Evolutionary conservation across 2,329 filamentous ascomycete species (phyloP).

Genomic region (Neocucurbitaria cava): DNA sequence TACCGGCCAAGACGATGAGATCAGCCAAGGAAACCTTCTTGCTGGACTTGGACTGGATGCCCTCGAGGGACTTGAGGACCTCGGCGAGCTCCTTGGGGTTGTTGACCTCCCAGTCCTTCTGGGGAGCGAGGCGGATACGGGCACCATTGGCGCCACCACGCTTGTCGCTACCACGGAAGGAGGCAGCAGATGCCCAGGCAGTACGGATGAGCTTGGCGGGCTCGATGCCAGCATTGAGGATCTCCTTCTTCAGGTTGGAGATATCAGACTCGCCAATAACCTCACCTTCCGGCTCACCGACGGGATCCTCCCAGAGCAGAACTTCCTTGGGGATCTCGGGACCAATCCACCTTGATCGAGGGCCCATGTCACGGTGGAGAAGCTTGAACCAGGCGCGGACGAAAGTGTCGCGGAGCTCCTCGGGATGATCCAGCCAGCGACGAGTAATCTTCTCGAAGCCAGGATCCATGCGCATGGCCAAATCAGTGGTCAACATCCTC

Average conservation of each 20-base stretch:
- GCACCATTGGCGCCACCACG: constrained; percentile 82
- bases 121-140: constrained; percentile 75
- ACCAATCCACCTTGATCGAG: constrained; percentile 72
- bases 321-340: constrained; percentile 75
- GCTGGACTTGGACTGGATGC: constrained; percentile 70
- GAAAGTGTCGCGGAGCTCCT: constrained; percentile 73
- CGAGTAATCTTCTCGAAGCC: constrained; percentile 78
- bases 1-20: constrained; percentile 77
- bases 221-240: constrained; percentile 68
- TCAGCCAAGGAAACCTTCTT: constrained; percentile 83
- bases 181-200: constrained; percentile 47
- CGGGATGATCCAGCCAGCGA: constrained; percentile 71
- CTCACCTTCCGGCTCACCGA: constrained; percentile 66
- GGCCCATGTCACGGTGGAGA: constrained; percentile 80
- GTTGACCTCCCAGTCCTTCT: constrained; percentile 77
- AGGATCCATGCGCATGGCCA: constrained; percentile 75
- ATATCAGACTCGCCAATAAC: constrained; percentile 69
- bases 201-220: constrained; percentile 66
- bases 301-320: constrained; percentile 77
- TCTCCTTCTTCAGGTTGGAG: constrained; percentile 70
- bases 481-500: constrained; percentile 78
- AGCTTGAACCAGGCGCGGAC: constrained; percentile 83
- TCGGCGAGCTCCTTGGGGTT: constrained; percentile 71
- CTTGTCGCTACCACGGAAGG: constrained; percentile 70
- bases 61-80: constrained; percentile 68